phyloP scores from a whole-genome alignment of 1,284 basidiomycete species.

The Microbotryum lychnidis-dioicae region DNA sequence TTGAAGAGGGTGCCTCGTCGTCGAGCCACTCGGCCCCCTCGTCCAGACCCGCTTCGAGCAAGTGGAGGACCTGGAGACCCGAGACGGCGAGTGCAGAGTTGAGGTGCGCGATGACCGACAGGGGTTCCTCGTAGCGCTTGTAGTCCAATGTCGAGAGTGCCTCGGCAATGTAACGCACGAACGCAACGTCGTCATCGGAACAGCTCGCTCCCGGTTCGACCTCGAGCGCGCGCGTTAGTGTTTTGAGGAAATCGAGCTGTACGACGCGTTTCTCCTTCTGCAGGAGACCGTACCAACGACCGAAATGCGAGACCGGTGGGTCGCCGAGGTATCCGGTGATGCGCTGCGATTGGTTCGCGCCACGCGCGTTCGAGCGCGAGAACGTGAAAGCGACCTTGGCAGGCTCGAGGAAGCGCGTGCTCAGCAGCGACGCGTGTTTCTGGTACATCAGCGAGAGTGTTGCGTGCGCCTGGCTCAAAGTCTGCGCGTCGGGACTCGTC shows the following conservation, averaged over 20 bases:
- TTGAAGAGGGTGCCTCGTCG: constrained; percentile 40
- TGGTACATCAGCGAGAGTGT: constrained; percentile 73
- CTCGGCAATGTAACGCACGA: constrained; percentile 85
- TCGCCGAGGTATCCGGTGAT: constrained; percentile 51
- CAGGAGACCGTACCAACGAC: constrained; percentile 75
- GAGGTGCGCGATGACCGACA: constrained; percentile 72
- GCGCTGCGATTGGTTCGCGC: constrained; percentile 4
- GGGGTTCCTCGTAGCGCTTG: constrained; percentile 85
- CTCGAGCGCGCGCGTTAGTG: constrained; percentile 72
- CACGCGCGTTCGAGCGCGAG: constrained; percentile 48
- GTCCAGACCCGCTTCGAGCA: constrained; percentile 24
- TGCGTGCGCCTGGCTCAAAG: constrained; percentile 67
- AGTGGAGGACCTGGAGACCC: constrained; percentile 60
- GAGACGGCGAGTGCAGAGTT: constrained; percentile 72
- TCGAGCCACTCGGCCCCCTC: constrained; percentile 16
- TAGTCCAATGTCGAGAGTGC: constrained; percentile 87
- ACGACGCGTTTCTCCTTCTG: constrained; percentile 78
- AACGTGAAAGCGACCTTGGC: constrained; percentile 78
- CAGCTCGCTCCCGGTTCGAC: constrained; percentile 44
- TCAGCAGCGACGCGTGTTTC: constrained; percentile 84
- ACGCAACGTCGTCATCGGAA: constrained; percentile 61
- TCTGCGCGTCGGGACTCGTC: constrained; percentile 56
- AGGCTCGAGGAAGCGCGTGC: constrained; percentile 70
- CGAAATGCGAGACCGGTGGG: constrained; percentile 62
- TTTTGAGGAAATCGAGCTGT: constrained; percentile 76